Evolutionary conservation across 2,329 filamentous ascomycete genomes (phyloP), one percentile per base, ranked within the genome.

Genomic region (Paramyrothecium sp.): DNA sequence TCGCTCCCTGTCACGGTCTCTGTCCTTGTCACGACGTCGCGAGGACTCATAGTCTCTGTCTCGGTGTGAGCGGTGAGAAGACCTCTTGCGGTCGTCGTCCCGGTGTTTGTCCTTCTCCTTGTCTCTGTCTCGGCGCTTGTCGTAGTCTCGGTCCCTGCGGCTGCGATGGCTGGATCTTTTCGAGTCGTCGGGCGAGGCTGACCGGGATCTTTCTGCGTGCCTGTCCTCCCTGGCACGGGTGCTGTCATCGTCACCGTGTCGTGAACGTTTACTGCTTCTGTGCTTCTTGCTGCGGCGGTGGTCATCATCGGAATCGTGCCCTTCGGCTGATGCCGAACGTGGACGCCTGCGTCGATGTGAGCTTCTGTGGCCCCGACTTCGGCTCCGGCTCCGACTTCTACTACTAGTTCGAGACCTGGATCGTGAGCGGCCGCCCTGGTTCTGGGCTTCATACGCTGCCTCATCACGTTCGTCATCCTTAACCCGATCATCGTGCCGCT

Each of bases 181-280:
- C 41, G 80, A 80, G 11, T 81, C 80, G 13, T 85, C 83, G 1
- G 82, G 83, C 2, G 90, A 91, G 5, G 81, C 80, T 5, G 89
- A 91, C 57, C 88, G 81, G 1, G 87, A 86, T 53, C 82, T 81
- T 51, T 86, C 81, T 13, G 77, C 75, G 62, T 79, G 67, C 61
- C 78, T 77, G 51, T 78, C 74, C 61, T 75, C 71, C 56, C 62
- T 71, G 38, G 72, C 60, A 59, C 46, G 22, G 17, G 33, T 8
- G 22, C 30, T 22, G 22, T 56, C 55, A 16, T 46, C 52, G 51
- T 81, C 79, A 17, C 75, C 74, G 62, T 75, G 64, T 56, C 78
- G 68, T 49, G 65, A 62, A 59, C 74, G 69, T 58, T 76, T 74
- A 57, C 76, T 73, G 71, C 73, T 75, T 62, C 70, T 77, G 62